Evolutionary conservation across 495 filamentous ascomycete species (phyloP), one percentile per base, ranked within the genome.

Genomic region (Talaromyces adpressus): DNA sequence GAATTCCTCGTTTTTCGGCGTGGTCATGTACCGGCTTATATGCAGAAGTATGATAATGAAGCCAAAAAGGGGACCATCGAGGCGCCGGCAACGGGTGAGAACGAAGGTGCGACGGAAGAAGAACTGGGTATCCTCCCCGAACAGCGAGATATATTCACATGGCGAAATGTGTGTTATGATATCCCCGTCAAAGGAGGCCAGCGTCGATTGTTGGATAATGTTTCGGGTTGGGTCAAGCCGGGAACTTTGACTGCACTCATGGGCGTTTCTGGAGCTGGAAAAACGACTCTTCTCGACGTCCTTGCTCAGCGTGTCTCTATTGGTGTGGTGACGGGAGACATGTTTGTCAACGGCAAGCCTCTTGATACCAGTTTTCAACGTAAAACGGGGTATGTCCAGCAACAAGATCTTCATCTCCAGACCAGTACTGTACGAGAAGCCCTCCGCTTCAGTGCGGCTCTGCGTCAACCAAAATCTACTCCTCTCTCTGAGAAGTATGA

Each of bases 341-440:
- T 85, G 69, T 72, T 83, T 49, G 80, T 85, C 11, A 77, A 84
- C 63, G 82, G 82, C 1, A 66, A 66, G 6, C 67, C 66, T 0
- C 68, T 87, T 16, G 90, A 93, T 69, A 74, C 79, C 4, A 91
- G 89, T 0, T 96, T 96, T 80, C 91, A 94, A 68, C 86, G 92
- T 23, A 94, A 93, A 77, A 95, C 91, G 3, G 92, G 92, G 6
- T 97, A 96, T 67, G 92, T 93, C 20, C 90, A 97, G 67, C 93
- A 97, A 71, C 91, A 95, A 70, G 93, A 97, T 82, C 81, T 97
- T 16, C 92, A 96, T 73, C 77, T 94, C 16, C 79, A 87, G n/a
- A 94, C 91, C 0, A 82, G 87, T 0, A 97, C 93, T 5, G 92
- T 96, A 25, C 85, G 93, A 30, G 93, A 82, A 68, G 89, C 91